Conservation (phyloP, 495 filamentous ascomycete species). For the Aspergillus funiculosus region DNA sequence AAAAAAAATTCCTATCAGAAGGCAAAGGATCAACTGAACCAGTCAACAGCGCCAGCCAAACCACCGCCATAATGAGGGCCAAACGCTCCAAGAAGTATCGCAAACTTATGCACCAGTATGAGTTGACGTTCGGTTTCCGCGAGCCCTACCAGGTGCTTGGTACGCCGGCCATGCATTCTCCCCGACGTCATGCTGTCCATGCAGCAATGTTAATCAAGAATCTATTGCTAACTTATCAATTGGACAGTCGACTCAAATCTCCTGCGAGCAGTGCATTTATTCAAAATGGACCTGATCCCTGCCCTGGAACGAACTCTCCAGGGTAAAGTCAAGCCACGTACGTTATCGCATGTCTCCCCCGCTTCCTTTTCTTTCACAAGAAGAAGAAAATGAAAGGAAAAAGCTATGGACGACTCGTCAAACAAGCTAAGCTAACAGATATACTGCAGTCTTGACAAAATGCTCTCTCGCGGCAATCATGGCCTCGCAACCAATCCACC, state of each 20-base stretch:
- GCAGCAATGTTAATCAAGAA: background rate
- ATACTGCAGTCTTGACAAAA: conserved; percentile 52
- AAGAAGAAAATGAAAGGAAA: too few species aligned
- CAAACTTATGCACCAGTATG: conserved; percentile 92
- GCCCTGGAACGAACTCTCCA: conserved; percentile 70
- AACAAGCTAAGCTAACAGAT: background rate
- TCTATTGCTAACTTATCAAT: conserved; percentile 15
- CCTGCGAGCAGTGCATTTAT: conserved; percentile 62
- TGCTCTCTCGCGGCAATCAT: conserved; percentile 48
- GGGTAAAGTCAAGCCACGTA: conserved; percentile 79
- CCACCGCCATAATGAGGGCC: conserved; percentile 59
- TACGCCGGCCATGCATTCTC: conserved; percentile 29
- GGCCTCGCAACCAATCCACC: conserved; percentile 41
- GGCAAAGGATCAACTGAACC: conserved; percentile 7
- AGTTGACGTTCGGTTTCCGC: conserved; percentile 75
- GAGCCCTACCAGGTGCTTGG: conserved; percentile 89
- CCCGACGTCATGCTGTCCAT: background rate
- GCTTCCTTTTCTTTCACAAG: background rate
- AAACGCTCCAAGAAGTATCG: conserved; percentile 94
- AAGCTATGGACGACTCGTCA: too few species aligned
- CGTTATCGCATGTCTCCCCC: conserved; percentile 24
- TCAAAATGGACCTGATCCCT: conserved; percentile 74
- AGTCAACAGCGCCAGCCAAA: conserved; percentile 4
- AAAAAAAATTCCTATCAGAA: conserved; percentile 37
- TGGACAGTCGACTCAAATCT: conserved; percentile 69